These are phyloP conservation scores for Ophiobolus disseminans DNA, from an alignment of 2,329 filamentous ascomycete species.

Conservation along the genomic window DNA sequence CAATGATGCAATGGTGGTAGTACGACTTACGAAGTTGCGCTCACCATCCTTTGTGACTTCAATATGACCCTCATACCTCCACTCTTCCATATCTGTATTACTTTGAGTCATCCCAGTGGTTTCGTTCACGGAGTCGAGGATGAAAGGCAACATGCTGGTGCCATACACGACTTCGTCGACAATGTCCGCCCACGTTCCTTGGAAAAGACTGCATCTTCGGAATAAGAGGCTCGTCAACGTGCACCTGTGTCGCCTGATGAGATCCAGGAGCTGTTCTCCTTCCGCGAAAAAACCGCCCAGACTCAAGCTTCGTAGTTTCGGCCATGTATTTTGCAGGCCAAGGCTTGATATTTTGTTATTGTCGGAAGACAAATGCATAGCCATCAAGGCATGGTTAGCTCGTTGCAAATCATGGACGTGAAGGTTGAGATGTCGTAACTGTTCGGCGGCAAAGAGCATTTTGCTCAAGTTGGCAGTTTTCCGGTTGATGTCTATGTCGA, in stretches of 20 bases:
- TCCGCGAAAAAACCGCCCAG: slow-evolving; percentile 28
- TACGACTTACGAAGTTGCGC: slow-evolving; percentile 21
- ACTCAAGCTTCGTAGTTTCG: slow-evolving; percentile 25
- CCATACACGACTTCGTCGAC: slow-evolving; percentile 34
- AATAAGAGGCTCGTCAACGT: slow-evolving; percentile 26
- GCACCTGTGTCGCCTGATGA: slow-evolving; percentile 28
- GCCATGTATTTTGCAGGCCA: slow-evolving; percentile 31
- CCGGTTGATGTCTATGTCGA: too few relatives aligned
- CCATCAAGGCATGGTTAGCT: background rate
- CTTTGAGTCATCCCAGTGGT: background rate
- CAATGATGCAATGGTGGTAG: background rate
- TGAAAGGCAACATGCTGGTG: slow-evolving; percentile 24
- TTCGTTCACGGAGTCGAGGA: slow-evolving; percentile 31
- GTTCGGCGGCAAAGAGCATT: slow-evolving; percentile 22
- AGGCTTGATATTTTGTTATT: slow-evolving; percentile 5
- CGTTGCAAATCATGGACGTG: slow-evolving; percentile 18
- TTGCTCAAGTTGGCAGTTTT: slow-evolving; percentile 23
- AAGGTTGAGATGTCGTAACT: slow-evolving; percentile 28
- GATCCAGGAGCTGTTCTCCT: slow-evolving; percentile 20
- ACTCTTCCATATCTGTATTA: slow-evolving; percentile 2
- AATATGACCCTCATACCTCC: slow-evolving; percentile 22
- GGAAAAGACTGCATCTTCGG: slow-evolving; percentile 18
- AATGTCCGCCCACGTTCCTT: slow-evolving; percentile 34
- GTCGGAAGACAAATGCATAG: background rate
- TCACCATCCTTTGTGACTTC: slow-evolving; percentile 9